Evolutionary conservation across 441 rosid genomes (phyloP), one percentile per base, ranked within the genome.

Genomic region (Populus hybrid): DNA sequence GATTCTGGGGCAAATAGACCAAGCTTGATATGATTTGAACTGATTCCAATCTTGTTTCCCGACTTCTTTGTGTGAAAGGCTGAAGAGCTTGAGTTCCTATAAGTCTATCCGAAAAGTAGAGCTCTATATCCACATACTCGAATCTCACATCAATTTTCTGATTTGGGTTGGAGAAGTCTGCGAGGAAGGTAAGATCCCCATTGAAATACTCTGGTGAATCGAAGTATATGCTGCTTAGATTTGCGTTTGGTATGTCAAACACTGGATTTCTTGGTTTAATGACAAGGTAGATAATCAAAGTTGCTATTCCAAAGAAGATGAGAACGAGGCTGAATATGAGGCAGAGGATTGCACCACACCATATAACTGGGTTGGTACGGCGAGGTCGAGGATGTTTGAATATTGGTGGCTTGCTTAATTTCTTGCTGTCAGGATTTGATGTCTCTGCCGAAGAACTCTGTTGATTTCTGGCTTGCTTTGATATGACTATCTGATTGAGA

Each of bases 111-210:
- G 71, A 78, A 68, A 93, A 95, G 81, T 85, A 95, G 75, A 95
- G 95, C 82, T 90, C 90, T 40, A 91, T 80, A 3, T 78, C 81
- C 59, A 85, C 77, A 69, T 84, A 71, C 85, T 91, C 95, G 36
- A 92, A 93, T 77, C 88, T 89, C 32, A 90, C 82, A 34, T 86
- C 85, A 7, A 93, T 81, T 82, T 90, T 93, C 77, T 77, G 78
- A 79, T 93, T 95, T 16, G 95, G 97, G 79, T 93, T 93, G 76
- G 97, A 87, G 81, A 93, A 90, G 50, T 92, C 92, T 12, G 88
- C 89, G 2, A 87, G 83, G 82, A 93, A 81, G 79, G 87, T 83
- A 77, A 95, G 75, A 70, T 95, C 94, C 5, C 95, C 96, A 0
- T 92, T 95, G 88, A 95, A 88, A 84, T 87, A 90, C 71, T 85